Conservation (phyloP, 768 basidiomycete genomes). For the Tylopilus intermedius region DNA sequence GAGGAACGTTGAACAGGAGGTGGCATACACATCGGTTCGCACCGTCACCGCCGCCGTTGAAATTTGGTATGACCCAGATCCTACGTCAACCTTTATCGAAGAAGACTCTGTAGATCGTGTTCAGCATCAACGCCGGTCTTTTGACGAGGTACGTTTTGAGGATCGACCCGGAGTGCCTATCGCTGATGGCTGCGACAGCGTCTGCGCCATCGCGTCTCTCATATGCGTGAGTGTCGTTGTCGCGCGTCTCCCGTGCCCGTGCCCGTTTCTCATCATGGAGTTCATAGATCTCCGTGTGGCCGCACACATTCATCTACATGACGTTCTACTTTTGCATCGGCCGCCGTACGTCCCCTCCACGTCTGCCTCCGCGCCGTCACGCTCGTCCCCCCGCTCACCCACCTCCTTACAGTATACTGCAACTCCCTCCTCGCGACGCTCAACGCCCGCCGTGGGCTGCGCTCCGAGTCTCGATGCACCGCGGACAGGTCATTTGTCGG, state of each 20-base stretch:
- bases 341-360: neutral
- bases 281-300: constrained; percentile 41
- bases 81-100: constrained; percentile 85
- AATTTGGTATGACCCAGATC: constrained; percentile 97
- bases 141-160: constrained; percentile 26
- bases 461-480: neutral
- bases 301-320: neutral
- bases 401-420: too few species aligned
- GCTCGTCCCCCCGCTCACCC: too few species aligned
- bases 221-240: constrained; percentile 35
- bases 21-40: constrained; percentile 89
- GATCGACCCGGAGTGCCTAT: neutral
- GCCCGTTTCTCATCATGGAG: neutral
- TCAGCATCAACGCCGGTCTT: constrained; percentile 41
- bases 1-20: constrained; percentile 87
- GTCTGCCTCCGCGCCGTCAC: neutral
- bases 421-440: neutral
- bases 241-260: too few species aligned
- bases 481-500: neutral
- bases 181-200: constrained; percentile 19
- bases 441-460: neutral
- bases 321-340: neutral
- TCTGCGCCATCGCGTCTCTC: constrained; percentile 53
- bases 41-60: constrained; percentile 94
- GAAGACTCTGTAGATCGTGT: constrained; percentile 72